Conservation (phyloP, 2,329 filamentous ascomycete genomes). For the Cladosporium oxysporum region DNA sequence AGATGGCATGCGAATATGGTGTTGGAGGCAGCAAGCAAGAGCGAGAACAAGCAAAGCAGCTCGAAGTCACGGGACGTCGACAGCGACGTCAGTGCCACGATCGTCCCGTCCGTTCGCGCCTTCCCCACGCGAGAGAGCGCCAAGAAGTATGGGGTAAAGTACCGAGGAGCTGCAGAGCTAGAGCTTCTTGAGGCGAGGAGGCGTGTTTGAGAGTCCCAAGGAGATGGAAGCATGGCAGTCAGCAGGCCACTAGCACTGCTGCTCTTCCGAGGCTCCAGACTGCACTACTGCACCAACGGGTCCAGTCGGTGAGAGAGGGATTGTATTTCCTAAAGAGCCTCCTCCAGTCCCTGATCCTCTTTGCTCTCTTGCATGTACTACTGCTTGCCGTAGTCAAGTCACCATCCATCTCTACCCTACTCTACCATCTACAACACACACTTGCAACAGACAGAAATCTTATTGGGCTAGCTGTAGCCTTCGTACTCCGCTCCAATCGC, state of each 20-base stretch:
- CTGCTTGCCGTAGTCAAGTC: background rate
- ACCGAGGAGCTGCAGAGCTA: background rate
- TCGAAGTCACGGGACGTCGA: conserved; percentile 1
- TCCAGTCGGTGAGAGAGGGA: conserved; percentile 8
- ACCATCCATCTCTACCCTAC: background rate
- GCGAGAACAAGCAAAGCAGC: conserved; percentile 12
- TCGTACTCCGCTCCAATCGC: background rate
- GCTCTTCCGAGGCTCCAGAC: background rate
- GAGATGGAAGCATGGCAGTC: background rate
- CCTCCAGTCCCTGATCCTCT: background rate
- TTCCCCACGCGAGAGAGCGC: background rate
- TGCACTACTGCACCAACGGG: background rate
- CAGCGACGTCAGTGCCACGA: conserved; percentile 3
- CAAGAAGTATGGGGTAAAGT: background rate
- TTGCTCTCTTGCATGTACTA: background rate
- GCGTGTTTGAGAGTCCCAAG: background rate
- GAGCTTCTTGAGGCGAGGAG: background rate
- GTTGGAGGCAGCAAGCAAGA: background rate
- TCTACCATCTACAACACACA: background rate
- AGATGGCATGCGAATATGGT: background rate
- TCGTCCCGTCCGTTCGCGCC: background rate
- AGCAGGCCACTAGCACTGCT: background rate
- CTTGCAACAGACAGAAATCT: background rate
- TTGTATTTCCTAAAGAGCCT: background rate
- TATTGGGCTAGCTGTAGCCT: background rate